Conservation (phyloP, 2,329 filamentous ascomycete species). For the Magnaporthiopsis incrustans region DNA sequence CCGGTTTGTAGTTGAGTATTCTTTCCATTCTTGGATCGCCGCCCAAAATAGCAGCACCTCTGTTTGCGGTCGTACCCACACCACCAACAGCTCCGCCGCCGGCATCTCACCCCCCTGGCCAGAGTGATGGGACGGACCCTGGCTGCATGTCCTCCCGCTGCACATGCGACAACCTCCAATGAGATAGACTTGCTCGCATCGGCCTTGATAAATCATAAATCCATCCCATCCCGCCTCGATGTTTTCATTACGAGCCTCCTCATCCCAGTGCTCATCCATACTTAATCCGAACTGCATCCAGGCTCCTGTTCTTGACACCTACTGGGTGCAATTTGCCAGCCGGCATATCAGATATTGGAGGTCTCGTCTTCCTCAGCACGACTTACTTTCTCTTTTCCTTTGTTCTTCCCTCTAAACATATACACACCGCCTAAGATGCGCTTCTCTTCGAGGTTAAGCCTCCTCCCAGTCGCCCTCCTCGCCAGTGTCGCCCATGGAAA, state of each 20-base stretch:
- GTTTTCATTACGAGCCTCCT: neutral
- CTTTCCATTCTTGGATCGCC: neutral
- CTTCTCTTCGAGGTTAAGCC: conserved; percentile 15
- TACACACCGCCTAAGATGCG: conserved; percentile 17
- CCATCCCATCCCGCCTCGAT: neutral
- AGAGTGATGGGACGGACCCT: neutral
- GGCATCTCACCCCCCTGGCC: neutral
- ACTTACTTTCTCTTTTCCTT: neutral
- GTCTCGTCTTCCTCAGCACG: neutral
- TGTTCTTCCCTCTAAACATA: neutral
- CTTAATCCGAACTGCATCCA: neutral
- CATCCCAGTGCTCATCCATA: neutral
- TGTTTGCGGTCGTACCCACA: neutral
- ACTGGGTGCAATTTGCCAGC: neutral
- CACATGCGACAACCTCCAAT: neutral
- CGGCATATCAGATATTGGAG: neutral
- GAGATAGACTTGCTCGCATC: neutral
- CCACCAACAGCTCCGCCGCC: neutral
- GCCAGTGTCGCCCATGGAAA: conserved; percentile 20
- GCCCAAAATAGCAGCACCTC: neutral
- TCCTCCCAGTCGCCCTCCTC: conserved; percentile 18
- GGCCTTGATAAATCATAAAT: neutral
- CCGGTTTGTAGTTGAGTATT: neutral
- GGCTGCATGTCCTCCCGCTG: too few species aligned
- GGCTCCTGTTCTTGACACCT: neutral